A percentile compares a stretch with the other conserved stretches of the same genome.
phyloP scores from a whole-genome alignment of 176 grass and related monocot species.

The Otatea glauca region DNA sequence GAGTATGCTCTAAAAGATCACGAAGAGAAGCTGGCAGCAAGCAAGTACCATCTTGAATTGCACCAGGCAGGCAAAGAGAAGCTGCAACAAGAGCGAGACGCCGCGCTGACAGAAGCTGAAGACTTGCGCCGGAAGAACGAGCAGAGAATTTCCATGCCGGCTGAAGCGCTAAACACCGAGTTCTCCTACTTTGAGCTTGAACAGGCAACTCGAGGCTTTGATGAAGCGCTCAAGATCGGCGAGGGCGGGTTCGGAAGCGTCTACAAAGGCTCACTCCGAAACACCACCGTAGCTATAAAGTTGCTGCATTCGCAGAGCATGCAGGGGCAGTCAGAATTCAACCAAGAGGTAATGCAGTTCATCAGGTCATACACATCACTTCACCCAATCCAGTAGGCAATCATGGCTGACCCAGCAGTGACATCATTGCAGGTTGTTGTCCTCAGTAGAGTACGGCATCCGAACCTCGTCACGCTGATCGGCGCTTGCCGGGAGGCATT shows the following conservation, averaged over 20 bases:
- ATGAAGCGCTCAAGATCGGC: constrained; percentile 54
- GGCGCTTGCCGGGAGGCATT: constrained; percentile 55
- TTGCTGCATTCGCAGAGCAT: constrained; percentile 45
- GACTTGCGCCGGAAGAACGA: constrained; percentile 38
- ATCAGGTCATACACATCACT: background rate
- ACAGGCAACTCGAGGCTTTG: constrained; percentile 55
- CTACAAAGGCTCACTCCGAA: constrained; percentile 57
- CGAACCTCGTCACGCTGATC: constrained; percentile 65
- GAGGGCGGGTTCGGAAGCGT: constrained; percentile 63
- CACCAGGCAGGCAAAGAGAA: constrained; percentile 47
- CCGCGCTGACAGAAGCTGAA: constrained; percentile 41
- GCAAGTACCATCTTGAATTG: constrained; percentile 28
- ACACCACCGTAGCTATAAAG: constrained; percentile 64
- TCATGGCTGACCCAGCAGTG: background rate
- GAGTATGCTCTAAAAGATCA: constrained; percentile 39
- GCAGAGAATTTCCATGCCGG: background rate
- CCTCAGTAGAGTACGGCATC: constrained; percentile 60
- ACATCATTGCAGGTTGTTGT: constrained; percentile 51
- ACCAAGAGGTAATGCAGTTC: constrained; percentile 55
- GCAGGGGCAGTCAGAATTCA: constrained; percentile 59
- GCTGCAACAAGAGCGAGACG: constrained; percentile 53
- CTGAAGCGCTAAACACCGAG: constrained; percentile 45
- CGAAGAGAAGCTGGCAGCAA: constrained; percentile 45
- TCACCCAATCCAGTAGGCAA: background rate
- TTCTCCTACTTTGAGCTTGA: constrained; percentile 57